These are phyloP conservation scores for Trichosphaerium sp. DNA, from an alignment of 78 protist species.

Conservation along the genomic window DNA sequence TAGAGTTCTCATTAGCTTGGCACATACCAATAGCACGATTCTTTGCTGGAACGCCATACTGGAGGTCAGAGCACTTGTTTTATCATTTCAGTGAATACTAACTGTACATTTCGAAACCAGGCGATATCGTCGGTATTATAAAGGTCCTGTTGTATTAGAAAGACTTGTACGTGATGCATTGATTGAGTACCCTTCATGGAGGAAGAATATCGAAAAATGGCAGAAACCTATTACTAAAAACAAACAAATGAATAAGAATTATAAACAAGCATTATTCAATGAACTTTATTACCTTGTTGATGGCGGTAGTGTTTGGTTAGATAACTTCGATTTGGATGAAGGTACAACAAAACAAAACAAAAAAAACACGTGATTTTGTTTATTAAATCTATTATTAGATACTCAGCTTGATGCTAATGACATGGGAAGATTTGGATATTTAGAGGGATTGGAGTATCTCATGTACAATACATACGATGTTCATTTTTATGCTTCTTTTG, in stretches of 20 bases:
- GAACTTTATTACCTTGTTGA: conserved; percentile 58
- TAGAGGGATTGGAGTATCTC: conserved; percentile 67
- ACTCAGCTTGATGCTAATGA: neutral
- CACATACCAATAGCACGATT: conserved; percentile 26
- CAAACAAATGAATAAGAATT: conserved; percentile 23
- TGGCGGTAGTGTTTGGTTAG: conserved; percentile 73
- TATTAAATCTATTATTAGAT: neutral
- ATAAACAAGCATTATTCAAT: conserved; percentile 55
- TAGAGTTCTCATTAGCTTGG: conserved; percentile 37
- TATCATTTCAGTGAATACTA: neutral
- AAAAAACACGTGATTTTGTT: neutral
- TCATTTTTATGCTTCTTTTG: conserved; percentile 69
- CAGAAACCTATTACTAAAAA: conserved; percentile 43
- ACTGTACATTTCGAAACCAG: conserved; percentile 3
- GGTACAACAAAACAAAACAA: neutral
- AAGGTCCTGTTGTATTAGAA: conserved; percentile 17
- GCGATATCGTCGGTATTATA: conserved; percentile 31
- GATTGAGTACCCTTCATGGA: conserved; percentile 18
- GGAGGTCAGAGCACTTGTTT: neutral
- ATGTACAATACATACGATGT: conserved; percentile 84
- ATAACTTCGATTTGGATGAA: neutral
- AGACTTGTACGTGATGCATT: conserved; percentile 19
- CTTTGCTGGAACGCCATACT: neutral
- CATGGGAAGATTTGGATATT: conserved; percentile 50
- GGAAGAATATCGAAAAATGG: conserved; percentile 38